Evolutionary conservation across 1,284 basidiomycete genomes (phyloP).

Genomic region (Ustilago curta): DNA sequence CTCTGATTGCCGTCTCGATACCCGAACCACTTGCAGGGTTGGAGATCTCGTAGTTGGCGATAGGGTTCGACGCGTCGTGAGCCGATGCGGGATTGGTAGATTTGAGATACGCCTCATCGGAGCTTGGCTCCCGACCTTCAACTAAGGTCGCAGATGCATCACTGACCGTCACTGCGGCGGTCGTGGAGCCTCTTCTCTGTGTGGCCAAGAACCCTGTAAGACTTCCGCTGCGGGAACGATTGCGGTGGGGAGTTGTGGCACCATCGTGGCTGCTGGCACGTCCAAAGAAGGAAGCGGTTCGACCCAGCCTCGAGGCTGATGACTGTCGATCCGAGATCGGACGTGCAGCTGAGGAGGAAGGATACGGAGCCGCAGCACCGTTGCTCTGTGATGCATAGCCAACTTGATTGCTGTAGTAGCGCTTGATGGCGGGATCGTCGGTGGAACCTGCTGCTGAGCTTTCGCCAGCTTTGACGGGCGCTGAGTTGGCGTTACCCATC

Average conservation of each 20-base stretch:
- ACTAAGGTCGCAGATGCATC: constrained; percentile 23
- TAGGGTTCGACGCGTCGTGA: constrained; percentile 6
- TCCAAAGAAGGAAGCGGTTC: constrained; percentile 41
- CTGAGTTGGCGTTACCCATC: constrained; percentile 50
- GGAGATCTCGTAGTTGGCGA: constrained; percentile 36
- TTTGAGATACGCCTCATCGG: neutral
- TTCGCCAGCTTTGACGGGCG: constrained; percentile 26
- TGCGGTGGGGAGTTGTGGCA: constrained; percentile 29
- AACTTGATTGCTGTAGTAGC: constrained; percentile 28
- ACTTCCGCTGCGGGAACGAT: constrained; percentile 47
- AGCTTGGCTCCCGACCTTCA: constrained; percentile 16
- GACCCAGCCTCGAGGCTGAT: constrained; percentile 17
- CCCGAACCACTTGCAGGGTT: constrained; percentile 18
- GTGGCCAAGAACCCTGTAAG: constrained; percentile 31
- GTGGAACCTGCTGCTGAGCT: constrained; percentile 2
- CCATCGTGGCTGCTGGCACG: constrained; percentile 53
- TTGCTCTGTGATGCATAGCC: constrained; percentile 3
- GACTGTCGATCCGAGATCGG: constrained; percentile 12
- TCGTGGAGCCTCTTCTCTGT: constrained; percentile 36
- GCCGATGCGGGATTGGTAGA: constrained; percentile 14
- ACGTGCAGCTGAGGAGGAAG: constrained; percentile 12
- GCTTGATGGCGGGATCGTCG: constrained; percentile 27
- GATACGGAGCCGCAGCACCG: neutral
- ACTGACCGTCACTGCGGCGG: constrained; percentile 18
- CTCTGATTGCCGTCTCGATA: constrained; percentile 39